phyloP scores from a whole-genome alignment of 176 grass and related monocot genomes.

The Juncus effusus region DNA sequence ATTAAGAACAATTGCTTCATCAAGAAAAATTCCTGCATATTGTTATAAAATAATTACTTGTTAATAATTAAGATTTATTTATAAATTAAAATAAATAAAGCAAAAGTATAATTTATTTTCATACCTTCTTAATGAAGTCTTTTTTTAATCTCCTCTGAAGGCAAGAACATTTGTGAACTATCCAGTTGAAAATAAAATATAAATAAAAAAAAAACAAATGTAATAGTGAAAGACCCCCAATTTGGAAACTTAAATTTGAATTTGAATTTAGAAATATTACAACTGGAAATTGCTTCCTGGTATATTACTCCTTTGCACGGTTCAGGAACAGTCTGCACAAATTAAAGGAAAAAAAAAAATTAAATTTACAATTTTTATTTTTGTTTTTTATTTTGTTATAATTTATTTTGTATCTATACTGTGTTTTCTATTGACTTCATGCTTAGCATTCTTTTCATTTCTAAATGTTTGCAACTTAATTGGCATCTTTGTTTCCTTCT shows the following conservation, averaged over 20 bases:
- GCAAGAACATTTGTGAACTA: slow-evolving; percentile 49
- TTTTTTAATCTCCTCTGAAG: slow-evolving; percentile 46
- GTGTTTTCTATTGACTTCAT: background rate
- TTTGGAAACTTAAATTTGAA: slow-evolving; percentile 11
- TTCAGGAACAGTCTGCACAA: slow-evolving; percentile 71
- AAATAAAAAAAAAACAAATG: slow-evolving; percentile 6
- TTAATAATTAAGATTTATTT: background rate
- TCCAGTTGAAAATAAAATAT: slow-evolving; percentile 53
- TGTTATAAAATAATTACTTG: background rate
- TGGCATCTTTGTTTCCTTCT: background rate
- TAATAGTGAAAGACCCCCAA: background rate
- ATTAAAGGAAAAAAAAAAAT: background rate
- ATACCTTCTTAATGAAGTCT: slow-evolving; percentile 74
- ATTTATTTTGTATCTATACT: background rate
- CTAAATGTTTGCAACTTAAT: too few species aligned
- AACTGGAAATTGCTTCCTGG: slow-evolving; percentile 63
- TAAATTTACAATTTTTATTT: background rate
- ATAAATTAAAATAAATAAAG: background rate
- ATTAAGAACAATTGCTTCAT: slow-evolving; percentile 23
- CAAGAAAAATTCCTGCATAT: slow-evolving; percentile 55
- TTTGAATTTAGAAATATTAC: slow-evolving; percentile 42
- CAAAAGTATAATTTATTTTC: background rate
- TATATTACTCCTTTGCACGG: slow-evolving; percentile 75
- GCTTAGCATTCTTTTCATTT: too few species aligned
- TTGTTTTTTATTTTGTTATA: background rate